Evolutionary conservation across 2,329 filamentous ascomycete species (phyloP).

Genomic region (Annulohypoxylon truncatum): DNA sequence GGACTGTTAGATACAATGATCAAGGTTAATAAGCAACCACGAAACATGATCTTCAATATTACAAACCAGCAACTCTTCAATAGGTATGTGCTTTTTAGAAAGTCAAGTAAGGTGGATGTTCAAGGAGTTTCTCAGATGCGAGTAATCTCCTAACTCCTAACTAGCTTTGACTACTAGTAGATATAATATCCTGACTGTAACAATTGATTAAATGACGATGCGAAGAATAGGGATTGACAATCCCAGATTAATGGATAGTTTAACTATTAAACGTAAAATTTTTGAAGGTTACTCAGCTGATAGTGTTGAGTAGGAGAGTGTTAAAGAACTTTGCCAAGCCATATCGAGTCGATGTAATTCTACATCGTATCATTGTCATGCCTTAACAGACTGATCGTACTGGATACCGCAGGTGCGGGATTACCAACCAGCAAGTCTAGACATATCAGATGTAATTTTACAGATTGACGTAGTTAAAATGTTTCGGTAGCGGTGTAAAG

Average conservation of each 20-base stretch:
- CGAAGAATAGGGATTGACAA: background rate
- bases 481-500: conserved; percentile 28
- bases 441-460: conserved; percentile 24
- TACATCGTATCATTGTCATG: conserved; percentile 40
- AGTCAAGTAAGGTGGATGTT: too few species aligned
- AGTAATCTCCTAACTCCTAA: background rate
- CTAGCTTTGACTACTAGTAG: background rate
- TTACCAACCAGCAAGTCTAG: background rate
- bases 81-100: too few species aligned
- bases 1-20: background rate
- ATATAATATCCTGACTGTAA: background rate
- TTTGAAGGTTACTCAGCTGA: background rate
- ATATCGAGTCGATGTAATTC: conserved; percentile 28
- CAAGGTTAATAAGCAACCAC: too few species aligned
- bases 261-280: background rate
- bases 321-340: conserved; percentile 28
- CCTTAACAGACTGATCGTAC: conserved; percentile 27
- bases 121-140: background rate
- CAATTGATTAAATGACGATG: background rate
- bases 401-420: background rate
- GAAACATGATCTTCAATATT: too few species aligned
- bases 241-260: background rate
- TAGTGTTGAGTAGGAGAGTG: background rate
- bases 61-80: too few species aligned
- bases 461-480: background rate